Percentiles rank a stretch among this genome's conserved stretches.
phyloP scores from a whole-genome alignment of 1,139 yeast species.

The Candida tropicalis region DNA sequence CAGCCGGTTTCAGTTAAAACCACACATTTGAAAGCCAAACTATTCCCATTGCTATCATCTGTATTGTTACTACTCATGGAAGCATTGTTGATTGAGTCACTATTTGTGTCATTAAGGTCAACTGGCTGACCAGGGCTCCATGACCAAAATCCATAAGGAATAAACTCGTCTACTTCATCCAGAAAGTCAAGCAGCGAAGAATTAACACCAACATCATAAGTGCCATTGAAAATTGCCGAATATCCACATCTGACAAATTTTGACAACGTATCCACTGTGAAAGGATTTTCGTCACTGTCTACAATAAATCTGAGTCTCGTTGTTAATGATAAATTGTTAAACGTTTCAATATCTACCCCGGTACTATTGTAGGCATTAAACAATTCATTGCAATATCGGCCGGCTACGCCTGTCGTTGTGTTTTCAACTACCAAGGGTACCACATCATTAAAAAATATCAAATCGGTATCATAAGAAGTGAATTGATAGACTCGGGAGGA shows the following conservation, averaged over 20 bases:
- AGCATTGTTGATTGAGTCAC: neutral
- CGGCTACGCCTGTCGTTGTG: constrained; percentile 11
- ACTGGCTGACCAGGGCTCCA: constrained; percentile 66
- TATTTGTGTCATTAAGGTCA: neutral
- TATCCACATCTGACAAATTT: constrained; percentile 55
- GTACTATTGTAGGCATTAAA: constrained; percentile 2
- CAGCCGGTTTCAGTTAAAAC: constrained; percentile 52
- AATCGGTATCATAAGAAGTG: constrained; percentile 22
- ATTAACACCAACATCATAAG: constrained; percentile 21
- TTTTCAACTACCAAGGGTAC: constrained; percentile 18
- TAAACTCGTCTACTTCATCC: constrained; percentile 20
- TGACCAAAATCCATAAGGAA: constrained; percentile 59
- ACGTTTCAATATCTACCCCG: constrained; percentile 10
- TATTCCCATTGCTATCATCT: constrained; percentile 17
- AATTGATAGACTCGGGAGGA: constrained; percentile 23
- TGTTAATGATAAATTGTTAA: constrained; percentile 20
- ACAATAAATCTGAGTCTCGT: constrained; percentile 42
- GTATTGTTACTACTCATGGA: neutral
- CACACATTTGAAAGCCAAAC: constrained; percentile 65
- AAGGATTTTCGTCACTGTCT: constrained; percentile 34
- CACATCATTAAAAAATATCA: constrained; percentile 22
- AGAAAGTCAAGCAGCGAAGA: constrained; percentile 3
- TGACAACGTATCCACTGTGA: constrained; percentile 32
- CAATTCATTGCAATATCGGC: constrained; percentile 13
- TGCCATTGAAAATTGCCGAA: constrained; percentile 57